Percentiles rank a stretch among this genome's conserved stretches.
Conservation (phyloP, 441 rosid species). For the Brassica balearica region DNA sequence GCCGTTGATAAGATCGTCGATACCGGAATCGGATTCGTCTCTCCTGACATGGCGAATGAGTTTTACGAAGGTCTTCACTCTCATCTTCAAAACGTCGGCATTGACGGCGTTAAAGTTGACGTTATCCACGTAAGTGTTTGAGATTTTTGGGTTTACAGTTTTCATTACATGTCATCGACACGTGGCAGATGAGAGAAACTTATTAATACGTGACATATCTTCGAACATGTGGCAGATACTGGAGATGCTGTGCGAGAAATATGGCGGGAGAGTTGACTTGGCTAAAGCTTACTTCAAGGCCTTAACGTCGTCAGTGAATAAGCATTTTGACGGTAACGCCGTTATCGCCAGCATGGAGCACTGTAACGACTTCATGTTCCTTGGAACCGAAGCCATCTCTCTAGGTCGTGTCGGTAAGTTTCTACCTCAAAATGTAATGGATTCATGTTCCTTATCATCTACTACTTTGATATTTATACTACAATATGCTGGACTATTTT, state of each 20-base stretch:
- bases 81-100: slow-evolving; percentile 68
- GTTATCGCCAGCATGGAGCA: slow-evolving; percentile 98
- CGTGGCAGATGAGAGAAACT: background rate
- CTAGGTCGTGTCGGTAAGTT: slow-evolving; percentile 95
- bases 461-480: background rate
- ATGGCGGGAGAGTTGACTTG: slow-evolving; percentile 91
- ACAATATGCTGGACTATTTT: slow-evolving; percentile 3
- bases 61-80: slow-evolving; percentile 84
- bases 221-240: slow-evolving; percentile 50
- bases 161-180: background rate
- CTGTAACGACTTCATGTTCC: slow-evolving; percentile 95
- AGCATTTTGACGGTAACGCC: slow-evolving; percentile 89
- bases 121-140: slow-evolving; percentile 79
- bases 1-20: slow-evolving; percentile 87
- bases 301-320: slow-evolving; percentile 69
- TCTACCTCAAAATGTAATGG: background rate
- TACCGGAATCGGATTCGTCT: slow-evolving; percentile 69
- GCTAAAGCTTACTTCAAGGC: slow-evolving; percentile 86
- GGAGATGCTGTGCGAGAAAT: slow-evolving; percentile 88
- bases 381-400: slow-evolving; percentile 85
- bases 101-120: slow-evolving; percentile 97
- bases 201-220: slow-evolving; percentile 7
- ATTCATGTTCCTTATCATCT: background rate
- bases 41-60: slow-evolving; percentile 66
- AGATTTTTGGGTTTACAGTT: background rate